Evolutionary conservation across 371 early-diverging fungal genomes (phyloP), one percentile per base, ranked within the genome.

Genomic region (Gilbertella persicaria): DNA sequence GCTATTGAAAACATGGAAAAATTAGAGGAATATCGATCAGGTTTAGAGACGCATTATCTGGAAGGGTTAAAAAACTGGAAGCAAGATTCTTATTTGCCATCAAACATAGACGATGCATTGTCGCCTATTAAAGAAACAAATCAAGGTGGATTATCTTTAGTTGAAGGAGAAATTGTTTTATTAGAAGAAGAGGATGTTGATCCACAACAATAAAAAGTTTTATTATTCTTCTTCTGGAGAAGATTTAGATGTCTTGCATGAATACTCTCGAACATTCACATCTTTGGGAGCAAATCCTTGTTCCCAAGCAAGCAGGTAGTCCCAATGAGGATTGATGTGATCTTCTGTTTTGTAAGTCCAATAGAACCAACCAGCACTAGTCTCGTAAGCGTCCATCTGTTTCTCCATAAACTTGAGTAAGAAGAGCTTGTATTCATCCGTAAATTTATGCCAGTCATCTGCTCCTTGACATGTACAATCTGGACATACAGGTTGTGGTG

Each of bases 291-390:
- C 59, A 71, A 65, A 76, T 12, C 73, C 73, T 54, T 76, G 73
- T 36, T 76, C 71, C 67, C 67, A 69, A 45, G 71, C 73, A 44
- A 82, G 67, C 7, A 85, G 71, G 53, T 85, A 90, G 47, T 87
- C 82, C 91, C 89, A 91, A 23, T 86, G 78, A 8, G 86, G 84
- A 38, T 86, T 82, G 25, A 65, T 40, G 35, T 76, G 77, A 14
- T 76, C 57, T 55, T 91, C 88, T 0, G 91, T 83, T 64, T 89
- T 91, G 46, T 87, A 89, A 56, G 87, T 88, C 91, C 91, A 91
- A 48, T 86, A 89, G 57, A 88, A 84, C 89, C 89, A 91, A 0
- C 91, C 91, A 21, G 78, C 52, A 36, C 64, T 51, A 14, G 61
- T 10, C 54, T 77, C 78, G 33, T 73, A 77, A 0, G 78, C 65